A percentile compares a stretch with the other conserved stretches of the same genome.
Evolutionary conservation across 2,329 filamentous ascomycete species (phyloP).

Genomic region (Colletotrichum incanum): DNA sequence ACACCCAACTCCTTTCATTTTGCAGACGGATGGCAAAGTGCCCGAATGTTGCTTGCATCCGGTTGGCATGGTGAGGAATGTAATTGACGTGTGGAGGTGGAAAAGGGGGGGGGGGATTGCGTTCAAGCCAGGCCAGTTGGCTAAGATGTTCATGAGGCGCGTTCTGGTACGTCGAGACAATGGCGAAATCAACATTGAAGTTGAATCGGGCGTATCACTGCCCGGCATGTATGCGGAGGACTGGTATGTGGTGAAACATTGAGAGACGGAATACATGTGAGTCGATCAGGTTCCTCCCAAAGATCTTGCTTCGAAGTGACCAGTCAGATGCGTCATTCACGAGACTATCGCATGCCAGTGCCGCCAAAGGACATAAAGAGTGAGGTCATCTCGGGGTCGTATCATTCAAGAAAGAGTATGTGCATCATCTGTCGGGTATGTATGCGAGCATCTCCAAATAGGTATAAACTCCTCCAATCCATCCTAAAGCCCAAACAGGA

Average conservation of each 20-base stretch:
- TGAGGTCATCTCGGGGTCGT: slow-evolving; percentile 40
- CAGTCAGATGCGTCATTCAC: slow-evolving; percentile 1
- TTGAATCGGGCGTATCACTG: background rate
- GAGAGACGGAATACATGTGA: background rate
- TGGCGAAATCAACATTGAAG: background rate
- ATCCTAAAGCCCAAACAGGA: slow-evolving; percentile 22
- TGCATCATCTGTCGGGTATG: slow-evolving; percentile 41
- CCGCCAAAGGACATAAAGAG: slow-evolving; percentile 1
- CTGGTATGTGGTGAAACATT: background rate
- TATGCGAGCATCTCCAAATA: slow-evolving; percentile 31
- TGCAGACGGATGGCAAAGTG: background rate
- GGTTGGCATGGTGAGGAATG: background rate
- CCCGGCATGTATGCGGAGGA: background rate
- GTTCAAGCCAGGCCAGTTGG: background rate
- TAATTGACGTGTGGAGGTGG: background rate
- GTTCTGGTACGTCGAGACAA: background rate
- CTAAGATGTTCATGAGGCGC: background rate
- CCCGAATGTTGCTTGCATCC: background rate
- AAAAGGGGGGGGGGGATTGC: background rate
- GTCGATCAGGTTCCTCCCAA: background rate
- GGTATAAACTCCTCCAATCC: slow-evolving; percentile 38
- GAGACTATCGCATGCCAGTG: slow-evolving; percentile 25
- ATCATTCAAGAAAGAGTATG: slow-evolving; percentile 42
- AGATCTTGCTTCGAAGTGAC: background rate
- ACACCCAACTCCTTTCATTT: background rate